Conservation (phyloP, 345 rosid species). For the Citrus mangshanensis region DNA sequence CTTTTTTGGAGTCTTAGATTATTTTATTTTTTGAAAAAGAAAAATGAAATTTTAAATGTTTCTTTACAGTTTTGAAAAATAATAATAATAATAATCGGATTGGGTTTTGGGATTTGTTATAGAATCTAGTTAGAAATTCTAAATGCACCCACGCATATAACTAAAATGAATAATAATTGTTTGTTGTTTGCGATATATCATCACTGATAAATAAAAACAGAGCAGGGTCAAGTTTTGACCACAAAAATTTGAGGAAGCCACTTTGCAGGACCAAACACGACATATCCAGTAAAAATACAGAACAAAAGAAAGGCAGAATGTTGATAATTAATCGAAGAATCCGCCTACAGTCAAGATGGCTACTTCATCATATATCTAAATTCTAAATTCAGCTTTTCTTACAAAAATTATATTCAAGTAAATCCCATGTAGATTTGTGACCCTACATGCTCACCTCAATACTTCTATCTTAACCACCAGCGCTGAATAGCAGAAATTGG, state of each 20-base stretch:
- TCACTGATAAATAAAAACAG: background rate
- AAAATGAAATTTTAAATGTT: too few relatives aligned
- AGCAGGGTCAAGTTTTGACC: background rate
- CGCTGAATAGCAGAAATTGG: conserved; percentile 68
- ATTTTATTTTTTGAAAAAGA: too few relatives aligned
- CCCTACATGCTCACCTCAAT: background rate
- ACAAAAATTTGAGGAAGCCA: background rate
- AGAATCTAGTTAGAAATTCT: too few relatives aligned
- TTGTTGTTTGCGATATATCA: background rate
- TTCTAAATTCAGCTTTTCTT: background rate
- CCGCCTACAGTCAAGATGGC: conserved; percentile 5
- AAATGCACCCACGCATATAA: too few relatives aligned
- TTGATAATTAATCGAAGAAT: background rate
- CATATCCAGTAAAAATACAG: background rate
- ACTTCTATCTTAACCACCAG: conserved; percentile 83
- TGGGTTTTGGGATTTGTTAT: too few relatives aligned
- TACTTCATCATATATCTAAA: background rate
- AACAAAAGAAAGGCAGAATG: background rate
- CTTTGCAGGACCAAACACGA: background rate
- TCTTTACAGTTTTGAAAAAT: too few relatives aligned
- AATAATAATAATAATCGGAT: too few relatives aligned
- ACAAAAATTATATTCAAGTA: background rate
- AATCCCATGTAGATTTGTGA: background rate
- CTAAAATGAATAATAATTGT: background rate
- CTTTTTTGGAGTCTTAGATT: too few relatives aligned